Evolutionary conservation across 2,329 filamentous ascomycete genomes (phyloP), one percentile per base, ranked within the genome.

Genomic region (Cercospora sesami): DNA sequence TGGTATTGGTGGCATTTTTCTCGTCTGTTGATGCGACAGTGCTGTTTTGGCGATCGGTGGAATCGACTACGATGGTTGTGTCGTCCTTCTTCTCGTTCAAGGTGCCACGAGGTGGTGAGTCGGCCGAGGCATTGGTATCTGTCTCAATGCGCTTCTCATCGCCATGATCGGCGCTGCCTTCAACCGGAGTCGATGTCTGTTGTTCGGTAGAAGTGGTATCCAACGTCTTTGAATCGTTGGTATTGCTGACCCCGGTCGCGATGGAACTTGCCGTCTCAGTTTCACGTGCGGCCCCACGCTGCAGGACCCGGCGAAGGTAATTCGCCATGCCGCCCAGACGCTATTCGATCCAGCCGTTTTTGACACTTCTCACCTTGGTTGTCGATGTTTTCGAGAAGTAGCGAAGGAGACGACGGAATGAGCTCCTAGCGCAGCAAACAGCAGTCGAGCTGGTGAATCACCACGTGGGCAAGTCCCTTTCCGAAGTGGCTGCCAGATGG

Each of bases 251-350:
- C 9, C n/a, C 45, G 57, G 26, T 30, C 55, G 53, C 30, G 9
- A 8, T 42, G 55, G 33, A 23, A 60, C 33, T 26, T 33, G 57
- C 33, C 48, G 45, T 55, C 18, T 18, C 21, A 18, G 42, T 48
- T 14, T 14, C 42, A 14, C 42, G 42, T 14, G 39, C 23, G 28
- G 39, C 33, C 51, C 26, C 21, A 26, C 42, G 63, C 21, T 59
- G 51, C 31, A 65, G 36, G 18, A 60, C 26, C 53, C 42, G 45
- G 63, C 63, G 53, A n/a, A 64, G 53, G 39, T 39, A 60, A 45
- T 26, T 36, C 16, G 63, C 53, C 63, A 60, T 65, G 21, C 26
- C 28, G 31, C 16, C 18, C 33, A 23, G 59, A 39, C 6, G 14
- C 58, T 26, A 28, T 57, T 57, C 21, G 42, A 28, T 30, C 53